These are phyloP conservation scores for Podaxis sp. DNA, from an alignment of 768 basidiomycete species.

Conservation along the genomic window DNA sequence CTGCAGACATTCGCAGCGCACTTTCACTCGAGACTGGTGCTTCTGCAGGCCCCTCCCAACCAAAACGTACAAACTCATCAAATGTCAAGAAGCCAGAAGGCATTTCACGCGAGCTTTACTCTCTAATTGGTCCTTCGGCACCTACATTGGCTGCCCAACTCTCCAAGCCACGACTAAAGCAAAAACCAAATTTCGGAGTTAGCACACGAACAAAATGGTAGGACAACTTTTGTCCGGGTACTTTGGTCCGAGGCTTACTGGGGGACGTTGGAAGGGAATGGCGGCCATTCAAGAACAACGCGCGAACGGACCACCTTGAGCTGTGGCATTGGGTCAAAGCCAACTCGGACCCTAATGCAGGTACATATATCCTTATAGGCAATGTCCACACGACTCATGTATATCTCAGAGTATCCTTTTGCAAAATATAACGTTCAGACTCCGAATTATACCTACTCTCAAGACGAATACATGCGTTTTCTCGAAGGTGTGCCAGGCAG, in stretches of 20 bases:
- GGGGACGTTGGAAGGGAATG: slow-evolving; percentile 59
- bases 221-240: slow-evolving; percentile 13
- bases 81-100: slow-evolving; percentile 76
- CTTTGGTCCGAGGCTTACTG: background rate
- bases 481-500: slow-evolving; percentile 56
- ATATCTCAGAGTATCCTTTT: slow-evolving; percentile 67
- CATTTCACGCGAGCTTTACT: slow-evolving; percentile 89
- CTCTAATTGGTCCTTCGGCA: slow-evolving; percentile 91
- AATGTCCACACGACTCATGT: background rate
- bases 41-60: slow-evolving; percentile 42
- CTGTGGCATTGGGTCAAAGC: slow-evolving; percentile 85
- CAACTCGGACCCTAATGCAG: slow-evolving; percentile 48
- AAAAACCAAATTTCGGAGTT: slow-evolving; percentile 74
- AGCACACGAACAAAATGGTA: slow-evolving; percentile 73
- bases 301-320: slow-evolving; percentile 64
- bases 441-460: slow-evolving; percentile 67
- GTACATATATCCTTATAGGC: slow-evolving; percentile 33
- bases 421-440: slow-evolving; percentile 77
- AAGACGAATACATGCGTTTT: slow-evolving; percentile 84
- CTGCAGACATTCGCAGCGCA: slow-evolving; percentile 82
- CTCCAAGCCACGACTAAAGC: slow-evolving; percentile 81
- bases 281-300: slow-evolving; percentile 69
- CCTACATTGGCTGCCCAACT: slow-evolving; percentile 81
- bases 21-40: slow-evolving; percentile 56
- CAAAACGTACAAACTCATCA: slow-evolving; percentile 35